Base-by-base conservation (phyloP, 345 rosid genomes). In the Rhodamnia rubescens region DNA sequence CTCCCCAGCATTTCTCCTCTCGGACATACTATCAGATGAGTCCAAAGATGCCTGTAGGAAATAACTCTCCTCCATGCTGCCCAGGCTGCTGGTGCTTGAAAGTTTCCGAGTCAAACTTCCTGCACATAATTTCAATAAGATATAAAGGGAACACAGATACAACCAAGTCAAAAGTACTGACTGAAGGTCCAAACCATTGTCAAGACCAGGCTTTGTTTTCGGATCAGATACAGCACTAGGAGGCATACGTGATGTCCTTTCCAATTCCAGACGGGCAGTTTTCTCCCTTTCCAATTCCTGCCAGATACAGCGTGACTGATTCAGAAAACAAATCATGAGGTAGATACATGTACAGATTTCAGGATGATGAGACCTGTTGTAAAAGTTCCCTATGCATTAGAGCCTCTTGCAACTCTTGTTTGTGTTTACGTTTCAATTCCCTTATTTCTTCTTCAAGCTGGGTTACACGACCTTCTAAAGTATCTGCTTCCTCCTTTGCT, bases 401-500 rank as follows among this genome's bases (percentile, higher is more conserved):
- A 59, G 96, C 88, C 83, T 94, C 99, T 59, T 96, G 99, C 88
- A 96, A 90, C 88, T 98, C 98, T 92, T 93, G 96, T 91, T 95
- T 98, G 88, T 98, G 95, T 87, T 93, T 94, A 84, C 90, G 92
- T 91, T 94, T 93, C 74, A 95, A 86, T 88, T 98, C 98, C 89
- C 91, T 92, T 83, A 94, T 91, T 91, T 98, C 94, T 86, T 92
- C 94, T 88, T 95, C 98, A 53, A 96, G 95, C 89, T 94, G 99
- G 86, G 90, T 94, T 86, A 89, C 99, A 88, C 97, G 97, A 87
- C 94, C 99, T 92, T 92, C 97, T 80, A 91, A 95, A 88, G 99
- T 96, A 88, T 96, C 99, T 78, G 96, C 99, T 92, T 94, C 98
- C 91, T 98, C 99, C 94, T 95, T 98, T 85, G 95, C 99, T 85